These are phyloP conservation scores for Hypsizygus ulmarius DNA, from an alignment of 1,284 basidiomycete genomes.

Conservation along the genomic window DNA sequence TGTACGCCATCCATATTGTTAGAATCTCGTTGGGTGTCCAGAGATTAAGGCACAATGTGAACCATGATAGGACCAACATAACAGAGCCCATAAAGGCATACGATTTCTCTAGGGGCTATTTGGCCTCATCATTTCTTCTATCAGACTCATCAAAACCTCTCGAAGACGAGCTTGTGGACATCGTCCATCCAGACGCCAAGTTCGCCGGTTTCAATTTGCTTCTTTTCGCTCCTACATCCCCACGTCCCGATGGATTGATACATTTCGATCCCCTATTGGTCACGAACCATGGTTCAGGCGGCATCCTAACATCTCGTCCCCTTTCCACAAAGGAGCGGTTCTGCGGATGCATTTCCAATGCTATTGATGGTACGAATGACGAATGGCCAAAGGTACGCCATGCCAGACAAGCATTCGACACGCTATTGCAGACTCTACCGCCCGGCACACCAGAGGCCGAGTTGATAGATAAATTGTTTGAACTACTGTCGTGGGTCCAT, in stretches of 20 bases:
- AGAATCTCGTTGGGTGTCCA: constrained; percentile 3
- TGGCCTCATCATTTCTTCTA: constrained; percentile 65
- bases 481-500: constrained; percentile 58
- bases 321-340: constrained; percentile 47
- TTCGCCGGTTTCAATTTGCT: constrained; percentile 80
- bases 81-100: constrained; percentile 55
- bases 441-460: constrained; percentile 43
- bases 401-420: constrained; percentile 47
- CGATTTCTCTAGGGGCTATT: constrained; percentile 59
- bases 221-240: constrained; percentile 44
- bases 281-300: constrained; percentile 69
- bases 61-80: constrained; percentile 67
- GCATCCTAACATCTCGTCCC: constrained; percentile 49
- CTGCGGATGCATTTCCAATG: constrained; percentile 68
- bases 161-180: constrained; percentile 43
- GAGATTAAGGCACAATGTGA: constrained; percentile 19
- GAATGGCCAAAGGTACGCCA: constrained; percentile 72
- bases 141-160: constrained; percentile 44
- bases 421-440: constrained; percentile 34
- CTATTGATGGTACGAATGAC: constrained; percentile 54
- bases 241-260: constrained; percentile 29
- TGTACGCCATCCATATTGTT: constrained; percentile 47
- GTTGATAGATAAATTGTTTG: constrained; percentile 57
- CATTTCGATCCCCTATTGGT: constrained; percentile 52
- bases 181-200: constrained; percentile 43